phyloP scores from a whole-genome alignment of 2,329 filamentous ascomycete species.

The Verticillium dahliae region DNA sequence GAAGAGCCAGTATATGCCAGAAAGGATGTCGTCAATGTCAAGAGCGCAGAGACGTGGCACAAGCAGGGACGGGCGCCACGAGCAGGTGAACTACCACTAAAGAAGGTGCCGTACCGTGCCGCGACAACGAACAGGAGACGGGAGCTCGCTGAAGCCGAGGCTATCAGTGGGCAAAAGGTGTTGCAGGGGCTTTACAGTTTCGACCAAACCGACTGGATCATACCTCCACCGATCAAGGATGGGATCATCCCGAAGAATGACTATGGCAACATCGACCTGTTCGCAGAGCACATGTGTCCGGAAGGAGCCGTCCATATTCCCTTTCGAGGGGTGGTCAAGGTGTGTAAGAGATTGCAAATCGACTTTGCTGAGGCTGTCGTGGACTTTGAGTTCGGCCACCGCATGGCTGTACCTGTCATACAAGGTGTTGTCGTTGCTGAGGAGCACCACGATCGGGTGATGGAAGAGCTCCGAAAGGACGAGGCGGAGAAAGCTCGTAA shows the following conservation, averaged over 20 bases:
- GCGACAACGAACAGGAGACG: slow-evolving; percentile 82
- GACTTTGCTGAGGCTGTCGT: slow-evolving; percentile 93
- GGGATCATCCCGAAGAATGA: slow-evolving; percentile 89
- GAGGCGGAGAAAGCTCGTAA: slow-evolving; percentile 69
- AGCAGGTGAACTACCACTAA: slow-evolving; percentile 67
- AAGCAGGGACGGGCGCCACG: slow-evolving; percentile 82
- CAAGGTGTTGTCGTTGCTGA: slow-evolving; percentile 83
- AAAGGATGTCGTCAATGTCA: slow-evolving; percentile 74
- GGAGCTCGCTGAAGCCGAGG: slow-evolving; percentile 81
- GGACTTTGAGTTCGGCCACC: slow-evolving; percentile 92
- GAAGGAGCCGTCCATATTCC: slow-evolving; percentile 77
- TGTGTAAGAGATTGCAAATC: slow-evolving; percentile 78
- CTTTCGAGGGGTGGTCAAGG: slow-evolving; percentile 65
- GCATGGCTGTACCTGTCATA: slow-evolving; percentile 88
- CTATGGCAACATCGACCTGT: slow-evolving; percentile 95
- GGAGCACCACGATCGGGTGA: slow-evolving; percentile 67
- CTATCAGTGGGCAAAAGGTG: slow-evolving; percentile 72
- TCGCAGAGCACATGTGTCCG: slow-evolving; percentile 89
- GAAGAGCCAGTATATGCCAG: slow-evolving; percentile 77
- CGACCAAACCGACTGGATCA: slow-evolving; percentile 92
- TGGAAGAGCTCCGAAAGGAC: slow-evolving; percentile 73
- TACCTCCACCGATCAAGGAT: slow-evolving; percentile 76
- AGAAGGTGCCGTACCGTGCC: slow-evolving; percentile 82
- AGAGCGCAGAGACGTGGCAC: slow-evolving; percentile 94
- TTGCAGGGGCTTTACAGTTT: slow-evolving; percentile 79